Percentiles rank a stretch among this genome's conserved stretches.
Conservation (phyloP, 306 rosid species). For the Cucumis melo region DNA sequence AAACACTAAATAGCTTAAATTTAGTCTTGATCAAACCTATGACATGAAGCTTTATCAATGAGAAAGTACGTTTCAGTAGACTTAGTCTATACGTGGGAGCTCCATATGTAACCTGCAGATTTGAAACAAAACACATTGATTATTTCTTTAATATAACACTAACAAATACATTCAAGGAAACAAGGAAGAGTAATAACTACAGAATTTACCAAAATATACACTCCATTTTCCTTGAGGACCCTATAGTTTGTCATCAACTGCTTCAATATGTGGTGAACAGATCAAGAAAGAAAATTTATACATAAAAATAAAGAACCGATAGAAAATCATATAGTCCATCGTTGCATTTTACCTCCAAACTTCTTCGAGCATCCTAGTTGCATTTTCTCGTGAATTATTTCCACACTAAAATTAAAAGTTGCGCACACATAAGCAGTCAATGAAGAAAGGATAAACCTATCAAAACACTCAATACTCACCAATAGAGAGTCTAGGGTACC, state of each 20-base stretch:
- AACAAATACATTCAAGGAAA: background rate
- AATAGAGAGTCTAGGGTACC: conserved; percentile 87
- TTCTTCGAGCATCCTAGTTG: conserved; percentile 69
- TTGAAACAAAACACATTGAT: conserved; percentile 7
- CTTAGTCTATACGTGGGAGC: conserved; percentile 59
- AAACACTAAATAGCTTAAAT: conserved; percentile 4
- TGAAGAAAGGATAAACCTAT: conserved; percentile 1
- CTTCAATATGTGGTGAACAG: conserved; percentile 71
- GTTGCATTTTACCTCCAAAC: conserved; percentile 65
- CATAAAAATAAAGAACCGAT: conserved; percentile 10
- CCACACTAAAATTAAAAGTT: conserved; percentile 55
- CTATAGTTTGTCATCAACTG: conserved; percentile 90
- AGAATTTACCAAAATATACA: conserved; percentile 61
- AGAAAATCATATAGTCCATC: conserved; percentile 10
- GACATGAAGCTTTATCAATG: conserved; percentile 75
- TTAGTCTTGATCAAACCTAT: conserved; percentile 42
- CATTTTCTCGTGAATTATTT: conserved; percentile 46
- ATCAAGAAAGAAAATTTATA: conserved; percentile 49
- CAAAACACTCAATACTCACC: conserved; percentile 37
- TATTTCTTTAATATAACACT: background rate
- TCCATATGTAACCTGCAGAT: conserved; percentile 67
- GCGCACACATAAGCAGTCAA: conserved; percentile 6
- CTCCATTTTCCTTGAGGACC: conserved; percentile 89
- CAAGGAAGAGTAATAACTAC: conserved; percentile 7
- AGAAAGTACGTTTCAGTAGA: conserved; percentile 42